phyloP scores from a whole-genome alignment of 352 stramenopile species.

The Phytophthora agathidicida region DNA sequence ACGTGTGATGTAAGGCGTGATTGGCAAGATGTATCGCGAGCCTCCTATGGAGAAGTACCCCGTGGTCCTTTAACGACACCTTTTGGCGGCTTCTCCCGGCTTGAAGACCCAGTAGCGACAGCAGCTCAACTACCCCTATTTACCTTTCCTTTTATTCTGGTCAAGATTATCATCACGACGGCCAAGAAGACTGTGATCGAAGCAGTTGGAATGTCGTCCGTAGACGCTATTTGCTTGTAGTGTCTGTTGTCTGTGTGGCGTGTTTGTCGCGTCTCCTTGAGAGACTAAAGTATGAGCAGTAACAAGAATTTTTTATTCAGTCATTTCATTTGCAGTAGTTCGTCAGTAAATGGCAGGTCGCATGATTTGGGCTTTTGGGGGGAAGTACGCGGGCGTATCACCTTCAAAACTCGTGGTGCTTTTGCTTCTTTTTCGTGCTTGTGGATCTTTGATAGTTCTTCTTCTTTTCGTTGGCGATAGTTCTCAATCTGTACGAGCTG shows the following conservation, averaged over 20 bases:
- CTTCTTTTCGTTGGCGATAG: slow-evolving; percentile 16
- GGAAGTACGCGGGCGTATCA: slow-evolving; percentile 6
- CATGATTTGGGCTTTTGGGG: slow-evolving; percentile 7
- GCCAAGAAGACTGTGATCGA: slow-evolving; percentile 17
- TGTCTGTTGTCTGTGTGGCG: slow-evolving; percentile 8
- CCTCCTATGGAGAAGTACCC: background rate
- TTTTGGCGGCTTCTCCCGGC: background rate
- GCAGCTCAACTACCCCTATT: slow-evolving; percentile 26
- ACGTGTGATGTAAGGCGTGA: slow-evolving; percentile 19
- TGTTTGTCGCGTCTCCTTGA: slow-evolving; percentile 10
- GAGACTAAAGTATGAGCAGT: slow-evolving; percentile 21
- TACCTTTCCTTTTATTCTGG: slow-evolving; percentile 18
- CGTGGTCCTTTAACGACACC: background rate
- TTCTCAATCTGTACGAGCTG: slow-evolving; percentile 22
- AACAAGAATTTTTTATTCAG: slow-evolving; percentile 16
- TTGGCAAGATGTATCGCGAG: slow-evolving; percentile 12
- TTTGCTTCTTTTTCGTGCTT: slow-evolving; percentile 22
- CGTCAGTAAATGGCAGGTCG: slow-evolving; percentile 10
- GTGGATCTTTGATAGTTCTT: slow-evolving; percentile 18
- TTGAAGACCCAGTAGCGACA: too few species aligned
- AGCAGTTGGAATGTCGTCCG: slow-evolving; percentile 14
- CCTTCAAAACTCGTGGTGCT: slow-evolving; percentile 6
- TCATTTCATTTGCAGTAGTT: slow-evolving; percentile 9
- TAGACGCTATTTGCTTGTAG: slow-evolving; percentile 20
- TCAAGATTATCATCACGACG: slow-evolving; percentile 12